Evolutionary conservation across 2,329 filamentous ascomycete species (phyloP).

Genomic region (Beauveria asiatica): DNA sequence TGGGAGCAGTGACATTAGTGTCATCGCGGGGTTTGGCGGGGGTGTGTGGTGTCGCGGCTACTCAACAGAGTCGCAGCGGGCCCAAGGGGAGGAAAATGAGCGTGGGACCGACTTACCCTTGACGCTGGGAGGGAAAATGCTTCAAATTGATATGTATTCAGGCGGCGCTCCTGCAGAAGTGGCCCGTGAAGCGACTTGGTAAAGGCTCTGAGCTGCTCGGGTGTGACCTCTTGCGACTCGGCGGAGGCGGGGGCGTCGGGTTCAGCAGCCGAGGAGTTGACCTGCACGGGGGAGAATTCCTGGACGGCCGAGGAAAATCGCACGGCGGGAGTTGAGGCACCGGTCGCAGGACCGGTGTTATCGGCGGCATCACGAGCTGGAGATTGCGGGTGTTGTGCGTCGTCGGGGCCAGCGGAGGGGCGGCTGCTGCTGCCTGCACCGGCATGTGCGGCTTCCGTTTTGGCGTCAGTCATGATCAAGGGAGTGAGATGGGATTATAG

Average conservation of each 20-base stretch:
- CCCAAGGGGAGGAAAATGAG: background rate
- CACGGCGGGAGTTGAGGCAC: constrained; percentile 38
- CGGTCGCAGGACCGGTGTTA: constrained; percentile 19
- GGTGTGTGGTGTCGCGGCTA: background rate
- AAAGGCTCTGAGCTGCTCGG: constrained; percentile 62
- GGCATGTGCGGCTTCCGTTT: constrained; percentile 4
- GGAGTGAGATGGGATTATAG: background rate
- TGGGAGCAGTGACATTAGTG: constrained; percentile 20
- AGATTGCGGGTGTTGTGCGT: constrained; percentile 15
- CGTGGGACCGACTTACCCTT: constrained; percentile 51
- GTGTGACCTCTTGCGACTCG: constrained; percentile 35
- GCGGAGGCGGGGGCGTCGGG: constrained; percentile 18
- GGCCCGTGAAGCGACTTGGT: constrained; percentile 64
- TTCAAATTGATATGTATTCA: constrained; percentile 84
- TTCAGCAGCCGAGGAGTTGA: constrained; percentile 16
- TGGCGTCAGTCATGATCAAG: constrained; percentile 11
- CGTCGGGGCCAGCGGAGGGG: constrained; percentile 8
- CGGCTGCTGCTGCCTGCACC: background rate
- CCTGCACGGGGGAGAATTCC: constrained; percentile 46
- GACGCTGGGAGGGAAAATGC: constrained; percentile 81
- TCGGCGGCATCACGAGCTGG: constrained; percentile 7
- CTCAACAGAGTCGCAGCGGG: background rate
- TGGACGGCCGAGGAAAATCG: constrained; percentile 65
- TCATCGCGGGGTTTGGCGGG: background rate
- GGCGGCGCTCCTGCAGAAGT: constrained; percentile 70